phyloP scores from a whole-genome alignment of 768 basidiomycete genomes.

The Serendipita sp. region DNA sequence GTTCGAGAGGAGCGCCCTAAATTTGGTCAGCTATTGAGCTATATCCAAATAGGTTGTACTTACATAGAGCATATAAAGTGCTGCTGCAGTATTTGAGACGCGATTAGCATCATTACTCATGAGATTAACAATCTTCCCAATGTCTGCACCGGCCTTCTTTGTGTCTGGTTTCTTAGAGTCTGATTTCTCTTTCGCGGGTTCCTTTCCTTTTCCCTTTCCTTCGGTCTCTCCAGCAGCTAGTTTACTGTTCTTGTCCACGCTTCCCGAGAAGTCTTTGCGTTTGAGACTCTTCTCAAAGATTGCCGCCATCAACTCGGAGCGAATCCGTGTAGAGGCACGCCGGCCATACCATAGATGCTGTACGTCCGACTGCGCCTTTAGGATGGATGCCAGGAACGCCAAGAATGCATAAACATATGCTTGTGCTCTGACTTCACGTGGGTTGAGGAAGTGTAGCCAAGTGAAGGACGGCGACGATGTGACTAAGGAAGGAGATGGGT shows the following conservation, averaged over 20 bases:
- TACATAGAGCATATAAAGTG: conserved; percentile 5
- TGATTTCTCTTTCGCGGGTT: conserved; percentile 7
- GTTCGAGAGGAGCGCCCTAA: conserved; percentile 20
- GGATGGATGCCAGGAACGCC: conserved; percentile 6
- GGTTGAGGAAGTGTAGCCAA: conserved; percentile 14
- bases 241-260: conserved; percentile 12
- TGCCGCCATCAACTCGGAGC: conserved; percentile 18
- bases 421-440: background rate
- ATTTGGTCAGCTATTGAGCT: background rate
- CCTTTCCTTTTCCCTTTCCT: background rate
- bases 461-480: conserved; percentile 15
- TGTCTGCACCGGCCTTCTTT: conserved; percentile 16
- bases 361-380: conserved; percentile 10
- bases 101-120: conserved; percentile 17
- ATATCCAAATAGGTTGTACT: background rate
- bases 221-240: background rate
- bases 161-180: background rate
- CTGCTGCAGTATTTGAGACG: background rate
- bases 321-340: conserved; percentile 17
- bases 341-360: conserved; percentile 18
- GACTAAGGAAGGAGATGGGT: conserved; percentile 5
- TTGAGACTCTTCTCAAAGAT: conserved; percentile 23
- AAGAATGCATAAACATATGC: conserved; percentile 9
- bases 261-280: conserved; percentile 21
- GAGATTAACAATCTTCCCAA: conserved; percentile 22